phyloP scores from a whole-genome alignment of 345 rosid species.

The Hibiscus tridactylites region DNA sequence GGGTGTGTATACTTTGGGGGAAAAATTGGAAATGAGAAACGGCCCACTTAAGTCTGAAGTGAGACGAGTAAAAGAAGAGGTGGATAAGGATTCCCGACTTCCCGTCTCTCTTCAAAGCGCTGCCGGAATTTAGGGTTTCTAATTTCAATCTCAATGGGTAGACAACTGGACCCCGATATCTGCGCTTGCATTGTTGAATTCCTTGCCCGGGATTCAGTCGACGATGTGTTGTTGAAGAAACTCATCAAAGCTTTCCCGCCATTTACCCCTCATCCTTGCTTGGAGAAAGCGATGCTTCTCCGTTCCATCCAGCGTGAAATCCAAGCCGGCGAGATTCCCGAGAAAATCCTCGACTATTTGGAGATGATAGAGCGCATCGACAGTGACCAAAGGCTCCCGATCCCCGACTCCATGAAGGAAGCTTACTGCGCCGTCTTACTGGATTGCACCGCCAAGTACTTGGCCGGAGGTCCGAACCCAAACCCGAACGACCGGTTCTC shows the following conservation, averaged over 20 bases:
- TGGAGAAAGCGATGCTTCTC: neutral
- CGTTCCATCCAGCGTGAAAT: neutral
- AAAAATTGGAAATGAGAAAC: too few species aligned
- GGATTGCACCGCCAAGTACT: neutral
- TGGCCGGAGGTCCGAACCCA: neutral
- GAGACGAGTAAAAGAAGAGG: too few species aligned
- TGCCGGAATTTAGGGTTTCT: neutral
- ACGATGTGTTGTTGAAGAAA: neutral
- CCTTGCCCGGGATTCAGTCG: neutral
- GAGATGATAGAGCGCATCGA: neutral
- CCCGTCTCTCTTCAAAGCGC: neutral
- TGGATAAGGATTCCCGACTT: too few species aligned
- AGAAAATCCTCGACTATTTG: neutral
- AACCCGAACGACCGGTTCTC: neutral
- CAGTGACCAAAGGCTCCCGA: neutral
- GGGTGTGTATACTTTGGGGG: too few species aligned
- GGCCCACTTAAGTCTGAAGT: too few species aligned
- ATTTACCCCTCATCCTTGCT: neutral
- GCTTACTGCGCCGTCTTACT: neutral
- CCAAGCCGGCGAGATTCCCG: neutral
- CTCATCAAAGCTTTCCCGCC: neutral
- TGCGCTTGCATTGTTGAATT: neutral
- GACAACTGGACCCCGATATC: neutral
- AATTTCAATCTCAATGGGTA: neutral
- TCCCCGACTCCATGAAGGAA: neutral